phyloP scores from a whole-genome alignment of 306 rosid genomes.

The Purshia tridentata region DNA sequence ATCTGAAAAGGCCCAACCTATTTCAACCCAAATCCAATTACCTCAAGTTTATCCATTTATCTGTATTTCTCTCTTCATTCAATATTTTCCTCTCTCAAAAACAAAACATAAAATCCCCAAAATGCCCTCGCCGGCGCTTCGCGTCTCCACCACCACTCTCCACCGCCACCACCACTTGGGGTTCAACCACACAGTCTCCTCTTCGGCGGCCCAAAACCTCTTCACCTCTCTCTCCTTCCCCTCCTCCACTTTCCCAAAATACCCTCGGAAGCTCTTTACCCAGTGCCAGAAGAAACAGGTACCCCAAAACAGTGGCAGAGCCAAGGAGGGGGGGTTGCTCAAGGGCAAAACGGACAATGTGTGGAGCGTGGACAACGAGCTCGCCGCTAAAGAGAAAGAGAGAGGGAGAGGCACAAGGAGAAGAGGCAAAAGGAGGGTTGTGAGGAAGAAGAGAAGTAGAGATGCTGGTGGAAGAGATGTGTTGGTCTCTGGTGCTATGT shows the following conservation, averaged over 20 bases:
- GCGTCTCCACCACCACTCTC: slow-evolving; percentile 11
- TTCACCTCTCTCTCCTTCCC: slow-evolving; percentile 35
- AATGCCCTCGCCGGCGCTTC: slow-evolving; percentile 53
- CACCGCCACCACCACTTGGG: slow-evolving; percentile 32
- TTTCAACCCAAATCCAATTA: background rate
- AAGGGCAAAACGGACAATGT: slow-evolving; percentile 75
- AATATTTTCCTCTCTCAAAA: background rate
- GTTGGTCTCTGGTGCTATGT: slow-evolving; percentile 74
- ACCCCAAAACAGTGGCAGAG: slow-evolving; percentile 7
- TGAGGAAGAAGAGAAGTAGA: slow-evolving; percentile 41
- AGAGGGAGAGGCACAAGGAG: slow-evolving; percentile 24
- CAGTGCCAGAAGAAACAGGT: slow-evolving; percentile 41
- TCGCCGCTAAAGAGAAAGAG: slow-evolving; percentile 39
- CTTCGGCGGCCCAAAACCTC: slow-evolving; percentile 31
- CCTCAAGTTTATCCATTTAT: background rate
- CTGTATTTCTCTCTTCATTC: background rate
- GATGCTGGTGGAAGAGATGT: slow-evolving; percentile 35
- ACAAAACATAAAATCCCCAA: slow-evolving; percentile 7
- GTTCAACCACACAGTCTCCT: slow-evolving; percentile 37
- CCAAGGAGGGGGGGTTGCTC: slow-evolving; percentile 21
- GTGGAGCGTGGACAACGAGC: slow-evolving; percentile 85
- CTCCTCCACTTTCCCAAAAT: slow-evolving; percentile 28
- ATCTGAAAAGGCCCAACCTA: background rate
- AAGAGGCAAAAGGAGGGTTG: slow-evolving; percentile 38
- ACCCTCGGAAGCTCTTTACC: slow-evolving; percentile 33